Base-by-base conservation (phyloP, 2,329 filamentous ascomycete genomes). In the Pseudocercospora fuligena region DNA sequence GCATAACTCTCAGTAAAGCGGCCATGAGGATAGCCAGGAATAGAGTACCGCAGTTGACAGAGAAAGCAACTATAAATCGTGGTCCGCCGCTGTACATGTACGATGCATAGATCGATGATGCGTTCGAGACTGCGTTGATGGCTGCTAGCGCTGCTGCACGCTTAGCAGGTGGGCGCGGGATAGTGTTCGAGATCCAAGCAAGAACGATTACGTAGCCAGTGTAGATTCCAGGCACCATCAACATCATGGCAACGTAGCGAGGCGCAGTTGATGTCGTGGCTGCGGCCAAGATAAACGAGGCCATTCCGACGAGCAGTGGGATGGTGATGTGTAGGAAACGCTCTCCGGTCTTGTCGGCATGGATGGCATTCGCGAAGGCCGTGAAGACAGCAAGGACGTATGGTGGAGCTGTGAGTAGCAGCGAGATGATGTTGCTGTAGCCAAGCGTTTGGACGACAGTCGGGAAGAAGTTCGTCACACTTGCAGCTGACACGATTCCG, bases 161-260 rank as follows among this genome's bases (percentile, higher is more conserved):
- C 81, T 93, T 93, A 1, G 91, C 88, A 0, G 91, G 90, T 3
- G 92, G 92, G 3, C 91, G 86, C 0, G 91, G 90, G 60, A 94
- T 84, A 0, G 89, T 90, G 75, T 91, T 92, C 54, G 86, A 88
- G 69, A 94, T 93, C 92, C 92, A 95, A 2, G 88, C 90, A 73
- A 89, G 92, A 49, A 87, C 69, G 1, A 91, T 87, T 1, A 90
- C 88, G 72, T 87, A 91, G 33, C 85, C 85, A 1, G 84, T 82
- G 73, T 90, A 90, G 5, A 88, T 79, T 0, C 85, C 84, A 0
- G 87, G 83, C 9, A 70, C 80, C 81, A 77, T 77, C 6, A 77
- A 66, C 73, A 77, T 75, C 73, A 77, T 77, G 14, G 75, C 75
- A 1, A 77, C 69, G 61, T 78, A 78, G n/a, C 76, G 71, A 4